phyloP scores from a whole-genome alignment of 495 filamentous ascomycete genomes.

The Clohesyomyces aquaticus region DNA sequence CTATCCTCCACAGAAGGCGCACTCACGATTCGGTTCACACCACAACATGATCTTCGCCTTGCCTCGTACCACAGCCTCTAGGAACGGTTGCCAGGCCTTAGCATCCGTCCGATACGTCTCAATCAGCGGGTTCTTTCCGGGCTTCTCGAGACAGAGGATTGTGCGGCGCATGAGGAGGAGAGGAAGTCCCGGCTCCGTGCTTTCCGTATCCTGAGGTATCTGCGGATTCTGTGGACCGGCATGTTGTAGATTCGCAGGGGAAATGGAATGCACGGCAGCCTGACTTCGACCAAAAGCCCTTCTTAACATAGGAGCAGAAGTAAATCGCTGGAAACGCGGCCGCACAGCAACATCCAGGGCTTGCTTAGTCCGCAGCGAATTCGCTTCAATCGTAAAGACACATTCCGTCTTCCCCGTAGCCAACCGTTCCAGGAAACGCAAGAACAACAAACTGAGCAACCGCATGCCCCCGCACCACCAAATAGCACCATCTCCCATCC shows the following conservation, averaged over 20 bases:
- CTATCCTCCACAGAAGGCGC: too few relatives aligned
- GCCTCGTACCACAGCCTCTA: background rate
- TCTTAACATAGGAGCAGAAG: background rate
- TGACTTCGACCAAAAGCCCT: background rate
- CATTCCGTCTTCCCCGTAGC: too few relatives aligned
- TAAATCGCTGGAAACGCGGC: background rate
- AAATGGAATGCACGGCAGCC: background rate
- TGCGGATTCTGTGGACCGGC: too few relatives aligned
- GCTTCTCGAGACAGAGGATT: slow-evolving; percentile 1
- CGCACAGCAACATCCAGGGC: too few relatives aligned
- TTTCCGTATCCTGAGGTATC: too few relatives aligned
- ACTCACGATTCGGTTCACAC: slow-evolving; percentile 2
- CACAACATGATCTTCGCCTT: background rate
- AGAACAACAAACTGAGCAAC: background rate
- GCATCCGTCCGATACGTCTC: background rate
- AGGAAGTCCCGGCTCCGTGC: too few relatives aligned
- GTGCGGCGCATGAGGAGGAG: background rate
- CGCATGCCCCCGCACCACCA: background rate
- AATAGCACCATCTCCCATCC: background rate
- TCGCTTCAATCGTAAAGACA: too few relatives aligned
- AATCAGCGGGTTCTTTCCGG: background rate
- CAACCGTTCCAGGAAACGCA: background rate
- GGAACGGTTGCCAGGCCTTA: background rate
- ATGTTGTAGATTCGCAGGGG: background rate
- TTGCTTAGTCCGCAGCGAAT: background rate